Evolutionary conservation across 1,284 basidiomycete genomes (phyloP), one percentile per base, ranked within the genome.

Genomic region (Rhodotorula sp.): DNA sequence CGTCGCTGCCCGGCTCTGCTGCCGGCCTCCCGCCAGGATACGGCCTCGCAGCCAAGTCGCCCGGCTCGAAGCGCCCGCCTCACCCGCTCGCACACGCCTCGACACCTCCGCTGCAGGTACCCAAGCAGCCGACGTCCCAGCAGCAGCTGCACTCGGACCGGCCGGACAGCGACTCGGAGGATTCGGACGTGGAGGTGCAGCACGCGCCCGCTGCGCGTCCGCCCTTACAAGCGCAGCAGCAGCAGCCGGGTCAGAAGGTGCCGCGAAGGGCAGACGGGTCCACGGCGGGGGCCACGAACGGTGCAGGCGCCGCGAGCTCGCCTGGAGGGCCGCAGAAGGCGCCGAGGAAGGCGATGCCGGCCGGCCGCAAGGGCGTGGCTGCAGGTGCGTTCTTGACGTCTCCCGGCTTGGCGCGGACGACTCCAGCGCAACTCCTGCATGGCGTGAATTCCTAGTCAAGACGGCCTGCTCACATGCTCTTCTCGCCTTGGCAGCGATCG

Each of bases 131-230:
- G 27, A 34, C 9, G 49, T n/a, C 48, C 27, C 21, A 34, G 48
- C 7, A 25, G 9, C 27, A 48, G 27, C 21, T 60, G 19, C 50
- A 60, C 42, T 57, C 68, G 9, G 72, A 73, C 55, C 53, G 72
- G 21, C 72, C 72, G 13, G 72, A 73, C 10, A 58, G 52, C 21
- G 72, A 73, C 21, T 70, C 68, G 5, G 68, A 69, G 27, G 57
- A 67, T 50, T 69, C 68, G 13, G 68, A 70, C 45, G 55, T 62
- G 1, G 70, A 72, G 13, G 42, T 61, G 21, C 14, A 44, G 9
- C 57, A 45, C 4, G 12, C 53, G 21, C 5, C 27, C 34, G 12
- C 44, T 27, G 27, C 55, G 3, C 41, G 27, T 16, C 19, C 19
- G n/a, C 58, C 34, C 34, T 34, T 34, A 34, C 34, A 34, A 5